phyloP scores from a whole-genome alignment of 164 flowering plant genomes.

The Magnolia officinalis region DNA sequence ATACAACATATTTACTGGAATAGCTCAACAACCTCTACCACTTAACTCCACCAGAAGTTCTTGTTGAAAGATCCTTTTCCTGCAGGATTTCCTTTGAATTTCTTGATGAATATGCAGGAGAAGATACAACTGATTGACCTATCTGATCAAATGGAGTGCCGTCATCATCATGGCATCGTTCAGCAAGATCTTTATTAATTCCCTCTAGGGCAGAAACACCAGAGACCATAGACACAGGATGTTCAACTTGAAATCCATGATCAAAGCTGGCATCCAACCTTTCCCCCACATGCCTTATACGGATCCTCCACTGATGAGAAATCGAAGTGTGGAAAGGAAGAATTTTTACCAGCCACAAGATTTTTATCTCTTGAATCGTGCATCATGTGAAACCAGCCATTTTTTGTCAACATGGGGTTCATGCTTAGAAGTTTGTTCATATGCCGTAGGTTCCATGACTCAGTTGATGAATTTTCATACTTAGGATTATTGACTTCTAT shows the following conservation, averaged over 20 bases:
- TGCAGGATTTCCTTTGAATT: conserved; percentile 15
- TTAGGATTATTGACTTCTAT: conserved; percentile 21
- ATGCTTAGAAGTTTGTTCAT: conserved; percentile 39
- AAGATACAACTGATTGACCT: conserved; percentile 6
- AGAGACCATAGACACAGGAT: conserved; percentile 10
- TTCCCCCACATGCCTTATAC: conserved; percentile 26
- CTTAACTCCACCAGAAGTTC: conserved; percentile 59
- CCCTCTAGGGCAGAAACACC: conserved; percentile 23
- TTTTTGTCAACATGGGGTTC: conserved; percentile 59
- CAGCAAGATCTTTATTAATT: conserved; percentile 4
- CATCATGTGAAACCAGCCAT: conserved; percentile 19
- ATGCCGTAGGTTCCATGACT: conserved; percentile 26
- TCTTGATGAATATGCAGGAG: conserved; percentile 10
- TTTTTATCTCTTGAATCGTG: conserved; percentile 22
- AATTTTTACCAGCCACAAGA: conserved; percentile 11
- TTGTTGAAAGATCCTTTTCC: conserved; percentile 13
- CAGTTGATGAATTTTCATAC: conserved; percentile 15
- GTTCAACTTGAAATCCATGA: conserved; percentile 20
- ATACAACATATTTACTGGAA: conserved; percentile 19
- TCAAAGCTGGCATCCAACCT: conserved; percentile 14
- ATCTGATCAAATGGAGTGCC: conserved; percentile 12
- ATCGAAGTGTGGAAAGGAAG: conserved; percentile 46
- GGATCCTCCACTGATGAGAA: conserved; percentile 66
- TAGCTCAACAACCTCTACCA: conserved; percentile 67
- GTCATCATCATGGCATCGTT: conserved; percentile 16